A percentile compares a stretch with the other conserved stretches of the same genome.
phyloP scores from a whole-genome alignment of 2,329 filamentous ascomycete genomes.

The Pseudogymnoascus sp. region DNA sequence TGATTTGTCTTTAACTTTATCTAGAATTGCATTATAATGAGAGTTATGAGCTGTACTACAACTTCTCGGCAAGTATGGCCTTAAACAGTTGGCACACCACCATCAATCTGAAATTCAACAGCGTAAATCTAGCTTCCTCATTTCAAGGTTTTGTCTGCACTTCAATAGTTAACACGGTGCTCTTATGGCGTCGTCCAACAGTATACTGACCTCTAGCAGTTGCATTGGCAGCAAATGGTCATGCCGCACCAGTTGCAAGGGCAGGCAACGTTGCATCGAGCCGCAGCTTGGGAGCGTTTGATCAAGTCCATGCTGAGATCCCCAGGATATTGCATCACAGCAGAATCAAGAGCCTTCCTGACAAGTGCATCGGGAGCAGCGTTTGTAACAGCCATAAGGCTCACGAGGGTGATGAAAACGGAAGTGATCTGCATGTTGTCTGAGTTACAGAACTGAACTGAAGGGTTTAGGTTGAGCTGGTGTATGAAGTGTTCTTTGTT shows the following conservation, averaged over 20 bases:
- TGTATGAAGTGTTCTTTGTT: background rate
- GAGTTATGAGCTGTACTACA: background rate
- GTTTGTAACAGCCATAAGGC: background rate
- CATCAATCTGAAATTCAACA: background rate
- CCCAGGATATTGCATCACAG: background rate
- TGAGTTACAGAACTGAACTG: background rate
- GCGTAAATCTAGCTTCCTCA: background rate
- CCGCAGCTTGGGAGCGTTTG: background rate
- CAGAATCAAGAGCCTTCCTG: background rate
- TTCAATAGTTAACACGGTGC: background rate
- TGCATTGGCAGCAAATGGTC: background rate
- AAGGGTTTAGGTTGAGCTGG: background rate
- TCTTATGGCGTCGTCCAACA: background rate
- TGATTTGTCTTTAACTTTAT: background rate
- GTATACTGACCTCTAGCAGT: background rate
- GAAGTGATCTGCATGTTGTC: background rate
- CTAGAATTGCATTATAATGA: background rate
- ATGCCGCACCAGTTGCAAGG: conserved; percentile 2
- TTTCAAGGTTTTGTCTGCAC: background rate
- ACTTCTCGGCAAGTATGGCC: background rate
- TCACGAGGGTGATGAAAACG: background rate
- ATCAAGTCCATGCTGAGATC: background rate
- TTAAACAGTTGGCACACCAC: background rate
- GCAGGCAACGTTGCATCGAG: background rate
- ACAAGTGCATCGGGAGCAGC: background rate